phyloP scores from a whole-genome alignment of 148 eudicot genomes.

The Vaccinium macrocarpon region DNA sequence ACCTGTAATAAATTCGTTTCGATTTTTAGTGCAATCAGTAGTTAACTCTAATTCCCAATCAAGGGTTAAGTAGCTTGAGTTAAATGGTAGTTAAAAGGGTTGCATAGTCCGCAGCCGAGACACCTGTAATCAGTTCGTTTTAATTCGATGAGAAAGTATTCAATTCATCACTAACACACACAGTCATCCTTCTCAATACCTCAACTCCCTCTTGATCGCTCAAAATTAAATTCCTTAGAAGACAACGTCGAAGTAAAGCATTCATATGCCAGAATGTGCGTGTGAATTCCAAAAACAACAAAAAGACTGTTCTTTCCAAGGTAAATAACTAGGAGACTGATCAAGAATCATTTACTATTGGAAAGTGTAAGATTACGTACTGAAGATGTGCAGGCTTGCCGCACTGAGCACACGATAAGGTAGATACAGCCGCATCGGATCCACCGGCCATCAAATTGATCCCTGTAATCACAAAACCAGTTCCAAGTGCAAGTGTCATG shows the following conservation, averaged over 20 bases:
- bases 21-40: neutral
- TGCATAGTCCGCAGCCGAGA: neutral
- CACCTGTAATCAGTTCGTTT: neutral
- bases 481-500: neutral
- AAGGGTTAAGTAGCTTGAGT: too few species aligned
- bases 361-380: conserved; percentile 36
- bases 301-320: neutral
- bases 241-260: neutral
- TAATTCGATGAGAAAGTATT: neutral
- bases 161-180: neutral
- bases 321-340: neutral
- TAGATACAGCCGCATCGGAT: conserved; percentile 43
- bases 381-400: conserved; percentile 85
- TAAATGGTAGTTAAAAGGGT: too few species aligned
- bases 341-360: neutral
- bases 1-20: neutral
- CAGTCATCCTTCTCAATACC: conserved; percentile 10
- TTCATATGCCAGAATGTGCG: too few species aligned
- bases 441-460: conserved; percentile 39
- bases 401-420: conserved; percentile 63
- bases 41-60: too few species aligned
- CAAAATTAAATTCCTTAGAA: neutral
- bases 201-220: neutral
- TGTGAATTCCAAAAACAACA: neutral
- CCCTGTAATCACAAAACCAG: neutral